Conservation (phyloP, 2,329 filamentous ascomycete genomes). For the Penicillium sp. region DNA sequence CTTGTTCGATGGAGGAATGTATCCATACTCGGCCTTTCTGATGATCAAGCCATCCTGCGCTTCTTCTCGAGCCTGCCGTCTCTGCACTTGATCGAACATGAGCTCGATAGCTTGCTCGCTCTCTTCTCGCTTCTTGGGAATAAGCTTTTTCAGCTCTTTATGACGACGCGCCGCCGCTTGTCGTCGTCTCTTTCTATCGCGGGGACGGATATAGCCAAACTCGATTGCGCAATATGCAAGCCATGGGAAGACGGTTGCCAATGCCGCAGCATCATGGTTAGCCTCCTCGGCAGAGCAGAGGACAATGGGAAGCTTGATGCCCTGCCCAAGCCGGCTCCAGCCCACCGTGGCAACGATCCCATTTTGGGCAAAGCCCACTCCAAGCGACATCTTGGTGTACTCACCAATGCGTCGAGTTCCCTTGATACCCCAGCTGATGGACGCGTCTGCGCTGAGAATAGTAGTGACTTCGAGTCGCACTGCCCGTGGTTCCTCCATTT, state of each 20-base stretch:
- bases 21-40: constrained; percentile 42
- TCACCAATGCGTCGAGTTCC: constrained; percentile 38
- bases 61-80: constrained; percentile 38
- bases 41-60: constrained; percentile 40
- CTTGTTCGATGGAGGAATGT: constrained; percentile 29
- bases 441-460: constrained; percentile 27
- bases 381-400: constrained; percentile 41
- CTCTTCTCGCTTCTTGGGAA: constrained; percentile 38
- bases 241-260: constrained; percentile 41
- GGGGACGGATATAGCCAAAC: constrained; percentile 42
- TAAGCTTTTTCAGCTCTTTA: constrained; percentile 36
- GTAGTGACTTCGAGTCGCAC: constrained; percentile 36
- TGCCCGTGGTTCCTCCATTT: constrained; percentile 29
- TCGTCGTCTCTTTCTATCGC: constrained; percentile 36
- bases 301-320: constrained; percentile 39
- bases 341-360: constrained; percentile 40
- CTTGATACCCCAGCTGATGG: constrained; percentile 35
- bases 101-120: constrained; percentile 41
- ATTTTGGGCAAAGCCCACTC: constrained; percentile 35
- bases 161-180: constrained; percentile 35
- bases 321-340: constrained; percentile 44
- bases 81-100: constrained; percentile 41
- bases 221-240: constrained; percentile 41
- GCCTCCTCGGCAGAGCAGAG: constrained; percentile 37
- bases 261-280: constrained; percentile 32